A percentile compares a stretch with the other conserved stretches of the same genome.
These are phyloP conservation scores for Postia placenta DNA, from an alignment of 768 basidiomycete species.

Conservation along the genomic window DNA sequence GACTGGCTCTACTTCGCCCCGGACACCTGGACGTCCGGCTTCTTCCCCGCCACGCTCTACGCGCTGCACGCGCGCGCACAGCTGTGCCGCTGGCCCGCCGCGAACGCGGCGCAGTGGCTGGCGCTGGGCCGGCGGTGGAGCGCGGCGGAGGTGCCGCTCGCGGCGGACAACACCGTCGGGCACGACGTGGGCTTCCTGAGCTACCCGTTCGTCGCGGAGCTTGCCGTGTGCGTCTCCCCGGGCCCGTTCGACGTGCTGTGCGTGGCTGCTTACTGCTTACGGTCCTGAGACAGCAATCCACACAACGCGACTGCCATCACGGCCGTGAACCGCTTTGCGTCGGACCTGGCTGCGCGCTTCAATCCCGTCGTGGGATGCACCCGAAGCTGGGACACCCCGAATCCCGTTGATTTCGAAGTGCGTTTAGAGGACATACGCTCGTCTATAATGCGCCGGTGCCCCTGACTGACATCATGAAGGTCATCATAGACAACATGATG, in stretches of 20 bases:
- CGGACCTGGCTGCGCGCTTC: constrained; percentile 50
- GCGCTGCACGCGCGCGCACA: constrained; percentile 47
- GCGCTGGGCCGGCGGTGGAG: constrained; percentile 45
- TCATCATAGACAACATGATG: constrained; percentile 81
- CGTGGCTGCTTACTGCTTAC: neutral
- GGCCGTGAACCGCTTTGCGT: constrained; percentile 53
- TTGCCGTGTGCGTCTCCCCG: constrained; percentile 53
- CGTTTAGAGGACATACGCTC: constrained; percentile 12
- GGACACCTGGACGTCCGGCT: constrained; percentile 63
- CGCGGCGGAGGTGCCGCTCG: constrained; percentile 44
- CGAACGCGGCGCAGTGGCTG: constrained; percentile 53
- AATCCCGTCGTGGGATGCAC: constrained; percentile 59
- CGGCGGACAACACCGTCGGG: constrained; percentile 41
- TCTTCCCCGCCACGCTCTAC: constrained; percentile 58
- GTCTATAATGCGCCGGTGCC: too few species aligned
- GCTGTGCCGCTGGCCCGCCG: constrained; percentile 36
- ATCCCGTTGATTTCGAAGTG: constrained; percentile 56
- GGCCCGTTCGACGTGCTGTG: neutral
- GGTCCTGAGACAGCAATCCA: constrained; percentile 39
- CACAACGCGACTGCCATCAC: constrained; percentile 47
- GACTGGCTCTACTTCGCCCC: constrained; percentile 48
- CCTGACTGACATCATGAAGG: constrained; percentile 27
- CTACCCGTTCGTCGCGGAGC: constrained; percentile 61
- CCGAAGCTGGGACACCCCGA: constrained; percentile 57
- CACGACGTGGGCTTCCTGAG: constrained; percentile 73